Conservation (phyloP, 306 rosid genomes). For the Myrica gale region DNA sequence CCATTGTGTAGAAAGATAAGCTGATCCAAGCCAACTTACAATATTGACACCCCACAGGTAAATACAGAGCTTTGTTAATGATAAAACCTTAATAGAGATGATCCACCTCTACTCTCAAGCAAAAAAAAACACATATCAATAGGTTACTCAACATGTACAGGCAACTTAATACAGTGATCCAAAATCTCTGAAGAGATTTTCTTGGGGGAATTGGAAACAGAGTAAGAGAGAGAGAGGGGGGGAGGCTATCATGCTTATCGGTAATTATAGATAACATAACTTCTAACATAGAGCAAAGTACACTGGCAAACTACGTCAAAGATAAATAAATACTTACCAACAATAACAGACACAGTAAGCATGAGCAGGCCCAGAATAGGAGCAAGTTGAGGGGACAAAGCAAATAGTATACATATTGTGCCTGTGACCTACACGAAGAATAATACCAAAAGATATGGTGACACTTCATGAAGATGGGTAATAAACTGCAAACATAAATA, state of each 20-base stretch:
- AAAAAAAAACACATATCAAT: neutral
- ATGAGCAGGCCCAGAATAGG: conserved; percentile 77
- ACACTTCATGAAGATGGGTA: conserved; percentile 20
- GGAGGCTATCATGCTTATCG: neutral
- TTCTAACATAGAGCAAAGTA: conserved; percentile 16
- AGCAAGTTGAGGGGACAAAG: conserved; percentile 88
- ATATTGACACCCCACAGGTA: neutral
- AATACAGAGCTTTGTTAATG: neutral
- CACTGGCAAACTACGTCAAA: conserved; percentile 11
- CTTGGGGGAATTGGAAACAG: neutral
- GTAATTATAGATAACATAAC: conserved; percentile 9
- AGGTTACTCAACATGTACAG: neutral
- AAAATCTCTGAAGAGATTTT: neutral
- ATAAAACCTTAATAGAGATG: neutral
- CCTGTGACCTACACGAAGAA: conserved; percentile 66
- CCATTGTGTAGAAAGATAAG: neutral
- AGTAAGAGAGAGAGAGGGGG: too few relatives aligned
- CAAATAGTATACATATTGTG: conserved; percentile 73
- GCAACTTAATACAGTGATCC: neutral
- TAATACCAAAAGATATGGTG: conserved; percentile 27
- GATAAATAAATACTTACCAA: conserved; percentile 48
- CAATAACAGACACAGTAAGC: conserved; percentile 69
- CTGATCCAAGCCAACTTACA: neutral
- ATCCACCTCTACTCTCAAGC: conserved; percentile 6
- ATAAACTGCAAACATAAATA: conserved; percentile 26